Base-by-base conservation (phyloP, 257 asterid species). In the Thymus quinquecostatus region DNA sequence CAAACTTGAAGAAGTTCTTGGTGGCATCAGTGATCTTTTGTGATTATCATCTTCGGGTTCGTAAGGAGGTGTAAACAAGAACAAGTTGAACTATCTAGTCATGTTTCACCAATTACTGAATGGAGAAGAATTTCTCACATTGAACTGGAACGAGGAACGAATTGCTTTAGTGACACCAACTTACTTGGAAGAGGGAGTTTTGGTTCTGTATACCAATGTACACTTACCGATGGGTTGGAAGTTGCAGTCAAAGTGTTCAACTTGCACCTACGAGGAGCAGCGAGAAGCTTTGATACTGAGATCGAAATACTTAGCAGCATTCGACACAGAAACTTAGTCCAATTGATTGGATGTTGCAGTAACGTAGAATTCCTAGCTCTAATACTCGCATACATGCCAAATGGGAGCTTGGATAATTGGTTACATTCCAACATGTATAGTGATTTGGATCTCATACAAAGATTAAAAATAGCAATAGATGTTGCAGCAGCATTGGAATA, bases 371-470 rank as follows among this genome's bases (percentile, higher is more conserved):
- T 45, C 11, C 9, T 2, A 45, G 51, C 51, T 45, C 51, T 8
- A 44, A 62, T 80, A 28, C 77, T 80, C 28, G 67, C 47, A 41
- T 80, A 68, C 71, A 80, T 80, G 77, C 77, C 79, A 32, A 76
- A 72, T 64, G 21, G 21, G 21, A 21, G 21, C 21, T 21, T 21
- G 21, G 21, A 21, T 21, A 21, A 21, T 21, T 21, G 21, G 21
- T 0, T 21, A 21, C 21, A 21, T 21, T 21, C 21, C 21, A 21
- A 21, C 21, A 21, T 21, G 21, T 21, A 21, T 21, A 21, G 21
- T 21, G 21, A 21, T 21, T 21, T 21, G 21, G 21, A 21, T 21
- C 21, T 21, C 21, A 21, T 21, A 21, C 21, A 21, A 21, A 21
- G 21, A 21, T 21, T 21, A 21, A 21, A 21, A 21, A 21, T 21